These are phyloP conservation scores for Marasmius sp. DNA, from an alignment of 1,284 basidiomycete genomes.

Conservation along the genomic window DNA sequence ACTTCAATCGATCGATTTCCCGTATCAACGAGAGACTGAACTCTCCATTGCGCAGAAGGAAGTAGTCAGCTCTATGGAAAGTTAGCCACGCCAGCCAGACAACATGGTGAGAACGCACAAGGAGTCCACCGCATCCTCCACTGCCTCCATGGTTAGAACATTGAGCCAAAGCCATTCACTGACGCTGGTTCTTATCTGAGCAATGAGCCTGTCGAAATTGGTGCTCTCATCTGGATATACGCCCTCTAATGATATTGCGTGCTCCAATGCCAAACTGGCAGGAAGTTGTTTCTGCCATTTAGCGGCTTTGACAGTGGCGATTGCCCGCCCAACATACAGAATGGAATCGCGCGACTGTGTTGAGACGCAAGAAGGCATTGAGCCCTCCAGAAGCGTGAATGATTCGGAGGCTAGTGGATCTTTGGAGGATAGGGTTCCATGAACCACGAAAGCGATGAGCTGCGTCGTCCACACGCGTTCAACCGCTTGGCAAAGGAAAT, in stretches of 20 bases:
- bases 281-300: conserved; percentile 79
- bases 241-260: conserved; percentile 62
- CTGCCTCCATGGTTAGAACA: conserved; percentile 80
- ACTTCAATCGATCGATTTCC: conserved; percentile 78
- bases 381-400: conserved; percentile 56
- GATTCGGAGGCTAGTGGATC: conserved; percentile 60
- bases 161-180: conserved; percentile 93
- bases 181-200: conserved; percentile 69
- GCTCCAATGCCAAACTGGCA: conserved; percentile 56
- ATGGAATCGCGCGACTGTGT: conserved; percentile 76
- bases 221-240: conserved; percentile 75
- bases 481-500: conserved; percentile 67
- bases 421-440: conserved; percentile 62
- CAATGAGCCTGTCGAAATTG: conserved; percentile 71
- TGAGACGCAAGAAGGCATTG: conserved; percentile 76
- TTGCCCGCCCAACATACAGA: conserved; percentile 82
- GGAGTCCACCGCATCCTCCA: conserved; percentile 74
- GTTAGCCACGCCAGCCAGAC: conserved; percentile 4
- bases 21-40: conserved; percentile 79
- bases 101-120: conserved; percentile 45
- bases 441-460: conserved; percentile 74
- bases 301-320: conserved; percentile 80
- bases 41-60: conserved; percentile 85
- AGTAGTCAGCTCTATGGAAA: conserved; percentile 65
- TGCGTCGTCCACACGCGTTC: conserved; percentile 80